Conservation (phyloP, 176 grass and related monocot genomes). For the Aegilops speltoides region DNA sequence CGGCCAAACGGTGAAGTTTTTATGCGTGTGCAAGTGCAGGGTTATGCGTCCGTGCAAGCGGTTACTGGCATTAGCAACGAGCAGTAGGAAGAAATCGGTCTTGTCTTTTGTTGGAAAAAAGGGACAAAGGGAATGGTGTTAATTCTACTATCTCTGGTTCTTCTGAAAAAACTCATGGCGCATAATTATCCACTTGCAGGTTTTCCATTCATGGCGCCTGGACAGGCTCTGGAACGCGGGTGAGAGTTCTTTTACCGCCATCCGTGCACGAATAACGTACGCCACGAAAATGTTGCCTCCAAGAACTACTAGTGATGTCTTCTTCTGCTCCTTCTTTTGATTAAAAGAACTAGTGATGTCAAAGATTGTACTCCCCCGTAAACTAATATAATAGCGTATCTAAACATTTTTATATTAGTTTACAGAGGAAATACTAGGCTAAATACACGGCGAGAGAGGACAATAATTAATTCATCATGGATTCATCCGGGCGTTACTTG, state of each 20-base stretch:
- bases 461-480: neutral
- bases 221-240: neutral
- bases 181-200: conserved; percentile 12
- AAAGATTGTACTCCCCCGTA: no score
- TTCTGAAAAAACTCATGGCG: neutral
- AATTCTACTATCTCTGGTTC: neutral
- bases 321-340: neutral
- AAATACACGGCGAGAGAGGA: neutral
- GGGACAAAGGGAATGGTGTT: no score
- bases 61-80: no score
- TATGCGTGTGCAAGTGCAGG: neutral
- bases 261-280: neutral
- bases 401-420: no score
- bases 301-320: neutral
- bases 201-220: neutral
- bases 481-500: neutral
- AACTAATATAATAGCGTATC: no score
- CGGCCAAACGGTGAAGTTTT: neutral
- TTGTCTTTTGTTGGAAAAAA: no score
- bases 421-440: no score
- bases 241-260: neutral
- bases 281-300: conserved; percentile 10
- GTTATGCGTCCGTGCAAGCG: neutral
- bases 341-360: neutral
- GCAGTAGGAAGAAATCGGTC: no score